Conservation (phyloP, 2,329 filamentous ascomycete species). For the Chaetothyriales sp. region DNA sequence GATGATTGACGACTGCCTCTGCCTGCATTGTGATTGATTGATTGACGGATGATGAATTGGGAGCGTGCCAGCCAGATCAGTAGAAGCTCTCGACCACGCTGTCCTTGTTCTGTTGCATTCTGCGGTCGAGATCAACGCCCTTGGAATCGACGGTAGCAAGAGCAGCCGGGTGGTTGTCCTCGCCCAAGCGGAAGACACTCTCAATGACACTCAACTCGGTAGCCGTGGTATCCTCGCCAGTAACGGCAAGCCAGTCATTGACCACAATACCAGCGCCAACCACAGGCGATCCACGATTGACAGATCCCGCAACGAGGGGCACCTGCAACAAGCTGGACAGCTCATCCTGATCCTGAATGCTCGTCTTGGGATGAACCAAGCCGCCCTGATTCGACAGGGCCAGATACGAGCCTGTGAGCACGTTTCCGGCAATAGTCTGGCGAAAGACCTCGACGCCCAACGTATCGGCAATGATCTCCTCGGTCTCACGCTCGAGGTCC, state of each 20-base stretch:
- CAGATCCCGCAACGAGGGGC: slow-evolving; percentile 80
- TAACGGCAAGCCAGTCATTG: slow-evolving; percentile 94
- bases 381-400: slow-evolving; percentile 88
- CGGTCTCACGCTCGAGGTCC: slow-evolving; percentile 90
- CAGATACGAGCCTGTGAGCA: slow-evolving; percentile 95
- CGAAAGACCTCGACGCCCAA: slow-evolving; percentile 46
- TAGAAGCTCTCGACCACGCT: slow-evolving; percentile 99
- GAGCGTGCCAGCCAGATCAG: slow-evolving; percentile 26
- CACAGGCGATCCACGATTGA: slow-evolving; percentile 84
- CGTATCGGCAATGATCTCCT: slow-evolving; percentile 96
- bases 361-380: slow-evolving; percentile 92
- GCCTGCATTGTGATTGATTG: too few species aligned
- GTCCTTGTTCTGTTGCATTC: slow-evolving; percentile 69
- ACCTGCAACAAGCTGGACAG: slow-evolving; percentile 86
- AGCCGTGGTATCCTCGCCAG: slow-evolving; percentile 86
- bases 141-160: slow-evolving; percentile 27
- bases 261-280: slow-evolving; percentile 96
- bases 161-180: slow-evolving; percentile 53
- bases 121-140: slow-evolving; percentile 25
- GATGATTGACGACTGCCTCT: background rate
- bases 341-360: slow-evolving; percentile 95
- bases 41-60: too few species aligned
- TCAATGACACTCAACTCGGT: slow-evolving; percentile 94
- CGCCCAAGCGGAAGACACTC: slow-evolving; percentile 85
- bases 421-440: slow-evolving; percentile 93